Evolutionary conservation across 2,329 filamentous ascomycete genomes (phyloP), one percentile per base, ranked within the genome.

Genomic region (Penicillium sp.): DNA sequence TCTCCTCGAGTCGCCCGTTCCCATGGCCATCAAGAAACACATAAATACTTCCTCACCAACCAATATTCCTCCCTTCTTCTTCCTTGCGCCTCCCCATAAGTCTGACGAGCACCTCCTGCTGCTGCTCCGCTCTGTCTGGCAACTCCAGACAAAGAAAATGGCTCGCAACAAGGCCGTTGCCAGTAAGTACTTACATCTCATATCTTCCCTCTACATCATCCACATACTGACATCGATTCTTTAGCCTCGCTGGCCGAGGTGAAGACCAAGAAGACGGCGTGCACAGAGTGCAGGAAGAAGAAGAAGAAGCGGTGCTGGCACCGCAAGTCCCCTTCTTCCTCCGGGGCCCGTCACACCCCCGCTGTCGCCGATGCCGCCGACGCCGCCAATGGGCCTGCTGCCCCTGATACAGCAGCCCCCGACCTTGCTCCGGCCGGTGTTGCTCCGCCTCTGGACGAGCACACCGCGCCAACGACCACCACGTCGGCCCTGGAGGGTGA

Each of bases 301-400:
- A 64, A 61, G 54, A 73, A 71, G 64, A 65, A 66, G 59, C 66
- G 67, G 36, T 73, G 70, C 60, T 56, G 31, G 13, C 70, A 72
- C 47, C 59, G 49, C 7, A 33, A 47, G 22, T 41, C 31, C 16
- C 18, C 37, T 24, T 24, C 49, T 9, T 19, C 35, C 35, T 24
- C 35, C 19, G 18, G 16, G 18, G 49, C 49, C 16, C 16, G 6
- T 24, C n/a, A 16, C 39, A 3, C 49, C 33, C 35, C 33, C 49
- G 19, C 49, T 18, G n/a, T 22, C 36, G 49, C 49, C 41, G 41
- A 11, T 19, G 10, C 18, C 18, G 22, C 22, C 22, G 22, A 22
- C 22, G 22, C 22, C 22, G 33, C 49, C 35, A 19, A 37, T 18
- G 35, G 18, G 2, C 18, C 49, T 6, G 11, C 33, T 6, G 31